phyloP scores from a whole-genome alignment of 2,329 filamentous ascomycete genomes.

The Bimuria novae-zelandiae region DNA sequence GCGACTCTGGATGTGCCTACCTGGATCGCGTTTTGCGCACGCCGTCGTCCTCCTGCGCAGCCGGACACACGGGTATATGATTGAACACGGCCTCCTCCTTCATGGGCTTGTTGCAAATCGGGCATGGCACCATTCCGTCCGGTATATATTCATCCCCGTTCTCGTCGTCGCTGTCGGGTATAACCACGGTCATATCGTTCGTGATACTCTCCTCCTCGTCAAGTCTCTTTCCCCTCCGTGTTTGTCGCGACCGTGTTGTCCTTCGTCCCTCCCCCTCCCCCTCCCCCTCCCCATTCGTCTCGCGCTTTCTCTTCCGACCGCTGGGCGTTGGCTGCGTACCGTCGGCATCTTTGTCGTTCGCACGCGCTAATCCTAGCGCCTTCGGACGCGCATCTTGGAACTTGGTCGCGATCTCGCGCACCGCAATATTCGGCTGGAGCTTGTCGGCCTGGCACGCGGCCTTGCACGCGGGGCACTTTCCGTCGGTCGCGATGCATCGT shows the following conservation, averaged over 20 bases:
- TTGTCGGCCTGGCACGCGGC: constrained; percentile 80
- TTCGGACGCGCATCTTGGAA: constrained; percentile 70
- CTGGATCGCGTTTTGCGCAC: constrained; percentile 37
- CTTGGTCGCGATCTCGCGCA: constrained; percentile 82
- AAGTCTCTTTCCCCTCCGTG: constrained; percentile 45
- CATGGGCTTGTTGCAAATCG: constrained; percentile 79
- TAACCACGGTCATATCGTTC: constrained; percentile 38
- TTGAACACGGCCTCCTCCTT: constrained; percentile 75
- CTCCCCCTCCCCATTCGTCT: constrained; percentile 56
- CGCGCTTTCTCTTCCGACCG: constrained; percentile 56
- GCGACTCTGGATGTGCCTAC: constrained; percentile 21
- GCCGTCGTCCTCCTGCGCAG: constrained; percentile 31
- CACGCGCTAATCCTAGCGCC: constrained; percentile 68
- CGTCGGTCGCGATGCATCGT: constrained; percentile 77
- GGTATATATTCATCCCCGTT: constrained; percentile 51
- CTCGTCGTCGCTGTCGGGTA: constrained; percentile 47
- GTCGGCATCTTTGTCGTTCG: constrained; percentile 35
- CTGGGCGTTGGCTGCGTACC: constrained; percentile 17
- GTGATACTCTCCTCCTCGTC: constrained; percentile 26
- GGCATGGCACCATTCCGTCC: constrained; percentile 81
- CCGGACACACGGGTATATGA: constrained; percentile 75
- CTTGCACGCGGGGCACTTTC: constrained; percentile 86
- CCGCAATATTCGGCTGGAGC: constrained; percentile 79
- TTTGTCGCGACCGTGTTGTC: constrained; percentile 41
- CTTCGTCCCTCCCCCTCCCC: constrained; percentile 47